These are phyloP conservation scores for Fermentozyma sake DNA, from an alignment of 1,139 yeast species.

Conservation along the genomic window DNA sequence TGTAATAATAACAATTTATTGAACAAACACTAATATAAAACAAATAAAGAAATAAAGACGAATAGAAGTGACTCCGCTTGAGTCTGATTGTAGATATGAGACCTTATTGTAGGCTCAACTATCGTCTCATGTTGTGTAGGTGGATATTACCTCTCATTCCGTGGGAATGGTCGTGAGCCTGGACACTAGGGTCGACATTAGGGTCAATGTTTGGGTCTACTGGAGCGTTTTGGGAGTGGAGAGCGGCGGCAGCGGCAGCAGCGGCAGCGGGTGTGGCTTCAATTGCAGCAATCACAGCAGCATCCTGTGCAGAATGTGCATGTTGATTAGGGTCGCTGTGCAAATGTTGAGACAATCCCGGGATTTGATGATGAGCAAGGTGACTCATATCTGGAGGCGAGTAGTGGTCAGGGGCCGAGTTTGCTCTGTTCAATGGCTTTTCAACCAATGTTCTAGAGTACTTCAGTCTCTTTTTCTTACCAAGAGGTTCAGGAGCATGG, in stretches of 20 bases:
- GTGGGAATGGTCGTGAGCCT: constrained; percentile 41
- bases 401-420: constrained; percentile 13
- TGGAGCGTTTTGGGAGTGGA: constrained; percentile 27
- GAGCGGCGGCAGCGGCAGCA: constrained; percentile 27
- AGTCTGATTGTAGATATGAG: too few species aligned
- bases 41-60: too few species aligned
- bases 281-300: constrained; percentile 46
- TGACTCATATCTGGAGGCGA: constrained; percentile 20
- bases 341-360: too few species aligned
- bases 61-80: too few species aligned
- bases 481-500: constrained; percentile 43
- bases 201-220: constrained; percentile 44
- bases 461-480: constrained; percentile 35
- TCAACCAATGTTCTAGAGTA: constrained; percentile 42
- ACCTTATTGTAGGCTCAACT: too few species aligned
- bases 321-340: constrained; percentile 27
- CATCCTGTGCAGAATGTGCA: constrained; percentile 38
- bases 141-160: constrained; percentile 7
- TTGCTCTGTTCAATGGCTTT: constrained; percentile 38
- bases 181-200: constrained; percentile 43
- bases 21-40: too few species aligned
- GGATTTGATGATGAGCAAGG: constrained; percentile 13
- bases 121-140: constrained; percentile 10
- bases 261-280: constrained; percentile 30
- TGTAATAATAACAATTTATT: too few species aligned